A percentile compares a stretch with the other conserved stretches of the same genome.
These are phyloP conservation scores for Anthracocystis panici-leucophaei DNA, from an alignment of 1,284 basidiomycete species.

Conservation along the genomic window DNA sequence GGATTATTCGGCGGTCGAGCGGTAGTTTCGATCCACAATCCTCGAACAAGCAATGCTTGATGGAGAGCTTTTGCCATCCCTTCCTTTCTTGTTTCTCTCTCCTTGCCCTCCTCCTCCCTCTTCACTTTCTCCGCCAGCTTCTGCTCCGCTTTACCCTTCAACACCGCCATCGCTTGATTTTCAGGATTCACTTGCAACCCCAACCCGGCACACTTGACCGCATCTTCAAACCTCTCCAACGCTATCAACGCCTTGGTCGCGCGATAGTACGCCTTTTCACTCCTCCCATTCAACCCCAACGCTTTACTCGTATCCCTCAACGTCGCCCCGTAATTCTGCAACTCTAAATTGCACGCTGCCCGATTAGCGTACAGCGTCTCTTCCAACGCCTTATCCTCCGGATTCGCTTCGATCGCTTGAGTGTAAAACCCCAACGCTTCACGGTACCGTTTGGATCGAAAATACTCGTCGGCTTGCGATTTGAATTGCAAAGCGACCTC, in stretches of 20 bases:
- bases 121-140: conserved; percentile 72
- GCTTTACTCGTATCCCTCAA: conserved; percentile 27
- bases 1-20: conserved; percentile 74
- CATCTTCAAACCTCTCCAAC: conserved; percentile 54
- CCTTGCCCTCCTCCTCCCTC: conserved; percentile 71
- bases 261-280: conserved; percentile 65
- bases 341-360: conserved; percentile 90
- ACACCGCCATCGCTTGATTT: conserved; percentile 49
- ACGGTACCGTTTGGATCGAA: conserved; percentile 83
- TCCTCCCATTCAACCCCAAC: conserved; percentile 40
- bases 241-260: conserved; percentile 58
- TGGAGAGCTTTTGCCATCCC: conserved; percentile 73
- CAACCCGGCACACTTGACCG: conserved; percentile 54
- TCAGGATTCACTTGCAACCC: conserved; percentile 31
- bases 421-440: conserved; percentile 92
- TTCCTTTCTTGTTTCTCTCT: conserved; percentile 73
- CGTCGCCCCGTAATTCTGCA: conserved; percentile 73
- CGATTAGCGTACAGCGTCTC: conserved; percentile 77
- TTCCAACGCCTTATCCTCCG: conserved; percentile 77
- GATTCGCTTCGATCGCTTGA: conserved; percentile 86
- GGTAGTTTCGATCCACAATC: conserved; percentile 60
- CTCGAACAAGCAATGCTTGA: conserved; percentile 76
- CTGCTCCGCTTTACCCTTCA: conserved; percentile 54
- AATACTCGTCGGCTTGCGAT: conserved; percentile 94
- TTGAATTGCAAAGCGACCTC: conserved; percentile 94